phyloP scores from a whole-genome alignment of 805 yeast species.

The Pichia cabralensis region DNA sequence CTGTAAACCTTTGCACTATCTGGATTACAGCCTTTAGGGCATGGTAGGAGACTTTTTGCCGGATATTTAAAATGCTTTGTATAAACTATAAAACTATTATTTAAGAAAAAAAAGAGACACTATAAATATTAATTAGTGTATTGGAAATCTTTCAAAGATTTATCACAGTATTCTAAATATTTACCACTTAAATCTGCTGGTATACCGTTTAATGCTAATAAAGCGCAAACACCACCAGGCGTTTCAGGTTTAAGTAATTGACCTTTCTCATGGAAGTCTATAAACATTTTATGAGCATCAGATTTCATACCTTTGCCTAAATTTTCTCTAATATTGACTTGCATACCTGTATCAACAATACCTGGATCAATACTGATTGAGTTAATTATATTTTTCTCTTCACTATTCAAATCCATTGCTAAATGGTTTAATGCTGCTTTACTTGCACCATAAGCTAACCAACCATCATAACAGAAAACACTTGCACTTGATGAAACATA shows the following conservation, averaged over 20 bases:
- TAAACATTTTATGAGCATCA: slow-evolving; percentile 51
- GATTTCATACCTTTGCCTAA: slow-evolving; percentile 53
- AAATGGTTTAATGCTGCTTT: slow-evolving; percentile 87
- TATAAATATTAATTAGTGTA: too few relatives aligned
- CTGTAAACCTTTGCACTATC: too few relatives aligned
- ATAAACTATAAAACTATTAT: too few relatives aligned
- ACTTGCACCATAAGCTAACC: slow-evolving; percentile 90
- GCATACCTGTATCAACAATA: slow-evolving; percentile 90
- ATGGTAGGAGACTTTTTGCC: too few relatives aligned
- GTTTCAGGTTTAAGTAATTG: slow-evolving; percentile 56
- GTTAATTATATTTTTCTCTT: slow-evolving; percentile 43
- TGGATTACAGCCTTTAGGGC: too few relatives aligned
- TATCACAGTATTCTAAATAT: slow-evolving; percentile 40
- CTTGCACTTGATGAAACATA: slow-evolving; percentile 89
- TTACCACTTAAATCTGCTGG: slow-evolving; percentile 51
- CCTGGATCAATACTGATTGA: slow-evolving; percentile 85
- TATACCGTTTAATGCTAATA: slow-evolving; percentile 55
- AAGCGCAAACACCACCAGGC: slow-evolving; percentile 66
- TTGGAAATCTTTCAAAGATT: slow-evolving; percentile 3
- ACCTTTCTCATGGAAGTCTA: slow-evolving; percentile 47
- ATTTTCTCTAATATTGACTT: slow-evolving; percentile 60
- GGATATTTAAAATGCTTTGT: too few relatives aligned
- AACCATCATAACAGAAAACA: slow-evolving; percentile 49
- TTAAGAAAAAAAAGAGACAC: too few relatives aligned
- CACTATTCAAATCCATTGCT: slow-evolving; percentile 54